These are phyloP conservation scores for Malus sieversii DNA, from an alignment of 306 rosid species.

Conservation along the genomic window DNA sequence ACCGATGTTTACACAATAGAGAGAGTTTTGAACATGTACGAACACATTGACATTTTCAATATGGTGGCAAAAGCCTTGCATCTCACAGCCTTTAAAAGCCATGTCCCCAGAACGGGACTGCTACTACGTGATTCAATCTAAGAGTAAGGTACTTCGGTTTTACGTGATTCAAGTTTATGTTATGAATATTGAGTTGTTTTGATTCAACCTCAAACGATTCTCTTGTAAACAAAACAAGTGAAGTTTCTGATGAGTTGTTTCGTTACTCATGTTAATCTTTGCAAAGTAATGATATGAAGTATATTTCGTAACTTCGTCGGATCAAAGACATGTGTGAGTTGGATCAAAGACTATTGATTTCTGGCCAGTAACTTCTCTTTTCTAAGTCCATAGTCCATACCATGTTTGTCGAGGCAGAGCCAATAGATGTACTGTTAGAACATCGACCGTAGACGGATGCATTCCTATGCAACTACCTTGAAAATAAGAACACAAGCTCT, in stretches of 20 bases:
- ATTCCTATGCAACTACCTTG: constrained; percentile 62
- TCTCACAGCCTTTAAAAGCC: background rate
- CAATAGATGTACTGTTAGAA: constrained; percentile 67
- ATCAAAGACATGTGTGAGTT: too few species aligned
- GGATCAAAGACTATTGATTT: constrained; percentile 30
- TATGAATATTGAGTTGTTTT: too few species aligned
- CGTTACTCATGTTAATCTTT: too few species aligned
- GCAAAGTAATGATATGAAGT: too few species aligned
- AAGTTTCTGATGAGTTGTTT: too few species aligned
- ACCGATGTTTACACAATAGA: too few species aligned
- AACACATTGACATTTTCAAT: background rate
- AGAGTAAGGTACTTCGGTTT: too few species aligned
- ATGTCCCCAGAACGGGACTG: background rate
- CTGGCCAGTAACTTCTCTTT: constrained; percentile 46
- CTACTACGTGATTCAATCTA: too few species aligned
- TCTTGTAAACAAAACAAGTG: too few species aligned
- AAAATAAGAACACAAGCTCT: constrained; percentile 37
- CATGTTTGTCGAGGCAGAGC: constrained; percentile 68
- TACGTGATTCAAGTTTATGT: too few species aligned
- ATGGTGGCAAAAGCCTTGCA: background rate
- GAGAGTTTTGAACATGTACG: background rate
- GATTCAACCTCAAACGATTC: too few species aligned
- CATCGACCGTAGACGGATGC: constrained; percentile 71
- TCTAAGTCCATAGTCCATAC: constrained; percentile 55
- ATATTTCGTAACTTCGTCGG: too few species aligned